Conservation (phyloP, 2,329 filamentous ascomycete species). For the Aspergillus jensenii region DNA sequence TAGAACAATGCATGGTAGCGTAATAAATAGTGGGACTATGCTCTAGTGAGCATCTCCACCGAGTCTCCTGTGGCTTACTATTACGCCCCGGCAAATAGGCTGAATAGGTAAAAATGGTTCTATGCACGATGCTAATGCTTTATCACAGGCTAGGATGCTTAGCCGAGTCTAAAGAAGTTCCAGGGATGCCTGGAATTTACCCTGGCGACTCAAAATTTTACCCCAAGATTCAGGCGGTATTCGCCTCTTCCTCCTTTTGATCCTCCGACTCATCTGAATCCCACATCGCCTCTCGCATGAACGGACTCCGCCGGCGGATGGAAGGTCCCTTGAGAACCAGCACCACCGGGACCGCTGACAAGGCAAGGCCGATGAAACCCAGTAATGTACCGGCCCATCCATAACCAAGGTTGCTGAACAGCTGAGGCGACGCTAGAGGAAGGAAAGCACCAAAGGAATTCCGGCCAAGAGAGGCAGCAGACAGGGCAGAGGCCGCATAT, state of each 20-base stretch:
- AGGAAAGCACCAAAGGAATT: conserved; percentile 49
- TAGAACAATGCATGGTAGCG: too few species aligned
- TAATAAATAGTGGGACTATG: too few species aligned
- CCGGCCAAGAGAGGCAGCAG: conserved; percentile 47
- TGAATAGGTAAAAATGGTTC: too few species aligned
- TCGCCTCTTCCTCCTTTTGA: not conserved
- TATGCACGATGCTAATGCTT: too few species aligned
- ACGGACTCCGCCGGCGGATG: conserved; percentile 35
- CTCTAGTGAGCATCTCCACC: too few species aligned
- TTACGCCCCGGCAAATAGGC: too few species aligned
- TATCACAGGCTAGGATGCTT: too few species aligned
- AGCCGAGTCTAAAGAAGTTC: too few species aligned
- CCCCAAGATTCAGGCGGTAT: conserved; percentile 9
- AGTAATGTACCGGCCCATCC: conserved; percentile 46
- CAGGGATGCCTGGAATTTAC: too few species aligned
- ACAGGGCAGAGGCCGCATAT: conserved; percentile 49
- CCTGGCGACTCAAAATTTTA: too few species aligned
- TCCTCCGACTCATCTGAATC: conserved; percentile 12
- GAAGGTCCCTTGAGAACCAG: conserved; percentile 42
- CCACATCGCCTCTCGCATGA: conserved; percentile 31
- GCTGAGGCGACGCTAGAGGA: conserved; percentile 42
- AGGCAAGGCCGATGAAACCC: conserved; percentile 42
- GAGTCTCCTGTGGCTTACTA: too few species aligned
- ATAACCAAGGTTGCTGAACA: conserved; percentile 43
- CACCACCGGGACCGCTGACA: conserved; percentile 43